Conservation (phyloP, 1,139 yeast genomes). For the Hemisphaericaspora xylanilytica region DNA sequence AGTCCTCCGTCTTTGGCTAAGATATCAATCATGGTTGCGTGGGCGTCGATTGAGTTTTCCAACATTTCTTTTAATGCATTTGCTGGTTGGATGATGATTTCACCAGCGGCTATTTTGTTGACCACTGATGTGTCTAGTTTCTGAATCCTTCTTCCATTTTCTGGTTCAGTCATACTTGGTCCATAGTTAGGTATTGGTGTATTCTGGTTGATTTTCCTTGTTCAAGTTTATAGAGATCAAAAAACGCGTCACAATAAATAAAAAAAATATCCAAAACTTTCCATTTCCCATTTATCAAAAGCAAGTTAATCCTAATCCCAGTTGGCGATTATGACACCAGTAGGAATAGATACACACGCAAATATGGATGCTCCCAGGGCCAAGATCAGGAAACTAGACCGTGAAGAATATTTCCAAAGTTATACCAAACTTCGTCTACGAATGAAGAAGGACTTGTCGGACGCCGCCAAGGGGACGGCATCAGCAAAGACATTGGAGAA, state of each 20-base stretch:
- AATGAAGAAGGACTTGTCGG: slow-evolving; percentile 21
- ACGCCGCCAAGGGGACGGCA: slow-evolving; percentile 38
- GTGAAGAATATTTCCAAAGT: slow-evolving; percentile 21
- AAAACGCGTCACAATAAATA: slow-evolving; percentile 1
- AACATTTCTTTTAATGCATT: slow-evolving; percentile 62
- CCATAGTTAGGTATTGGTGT: background rate
- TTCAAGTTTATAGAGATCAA: no score
- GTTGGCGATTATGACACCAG: background rate
- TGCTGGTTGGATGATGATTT: slow-evolving; percentile 89
- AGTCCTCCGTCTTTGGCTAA: slow-evolving; percentile 55
- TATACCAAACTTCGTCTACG: slow-evolving; percentile 26
- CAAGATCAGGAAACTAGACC: slow-evolving; percentile 8
- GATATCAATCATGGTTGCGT: slow-evolving; percentile 47
- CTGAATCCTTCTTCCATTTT: slow-evolving; percentile 19
- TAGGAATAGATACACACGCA: background rate
- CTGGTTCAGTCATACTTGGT: background rate
- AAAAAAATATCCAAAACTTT: background rate
- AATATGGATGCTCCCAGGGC: slow-evolving; percentile 1
- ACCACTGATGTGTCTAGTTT: slow-evolving; percentile 68
- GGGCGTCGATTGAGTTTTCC: slow-evolving; percentile 56
- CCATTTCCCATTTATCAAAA: background rate
- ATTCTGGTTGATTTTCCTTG: no score
- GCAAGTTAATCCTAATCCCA: no score
- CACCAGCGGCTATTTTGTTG: slow-evolving; percentile 95
- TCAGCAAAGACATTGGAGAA: slow-evolving; percentile 25